Base-by-base conservation (phyloP, 345 rosid species). In the Mallotus nudiflorus region DNA sequence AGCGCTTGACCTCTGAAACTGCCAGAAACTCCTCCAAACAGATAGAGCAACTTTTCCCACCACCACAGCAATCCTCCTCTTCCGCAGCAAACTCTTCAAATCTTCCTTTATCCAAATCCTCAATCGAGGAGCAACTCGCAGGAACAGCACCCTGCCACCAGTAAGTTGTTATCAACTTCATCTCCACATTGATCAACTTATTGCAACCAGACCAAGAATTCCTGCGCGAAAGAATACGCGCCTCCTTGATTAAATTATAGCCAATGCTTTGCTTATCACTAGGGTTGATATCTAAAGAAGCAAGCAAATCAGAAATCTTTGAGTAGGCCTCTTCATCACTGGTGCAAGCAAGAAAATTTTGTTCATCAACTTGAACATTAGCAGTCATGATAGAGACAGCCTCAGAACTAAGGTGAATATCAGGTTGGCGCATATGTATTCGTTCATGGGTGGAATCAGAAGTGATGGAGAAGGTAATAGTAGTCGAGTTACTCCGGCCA, bases 61-160 rank as follows among this genome's bases (percentile, higher is more conserved):
- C 37, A 33, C 37, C 33, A 4, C 13, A 58, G 13, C 18, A 15
- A 6, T 62, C 50, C 3, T 61, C 66, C 14, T 62, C 50, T 0
- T 61, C 66, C 14, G 6, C 35, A 0, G 24, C 22, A 63, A 63
- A 25, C 44, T 63, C 67, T 16, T n/a, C 52, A 13, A 22, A n/a
- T 12, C 50, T 62, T 22, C 46, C 66, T 13, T 11, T 44, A 12
- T 44, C 67, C 67, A 62, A 44, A 29, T 62, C 25, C 5, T 52
- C 28, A 20, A 62, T 44, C 6, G 67, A 62, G 7, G 52, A 62
- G 28, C n/a, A 28, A 25, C 35, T 42, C 0, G 52, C 67, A 13
- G 67, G 67, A 25, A 62, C 67, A 24, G 11, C 16, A 8, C 67
- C 52, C 27, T 63, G 67, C 67, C 67, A 63, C 67, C 67, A 63